Evolutionary conservation across 305 asterid genomes (phyloP), one percentile per base, ranked within the genome.

Genomic region (Rubia balearica): DNA sequence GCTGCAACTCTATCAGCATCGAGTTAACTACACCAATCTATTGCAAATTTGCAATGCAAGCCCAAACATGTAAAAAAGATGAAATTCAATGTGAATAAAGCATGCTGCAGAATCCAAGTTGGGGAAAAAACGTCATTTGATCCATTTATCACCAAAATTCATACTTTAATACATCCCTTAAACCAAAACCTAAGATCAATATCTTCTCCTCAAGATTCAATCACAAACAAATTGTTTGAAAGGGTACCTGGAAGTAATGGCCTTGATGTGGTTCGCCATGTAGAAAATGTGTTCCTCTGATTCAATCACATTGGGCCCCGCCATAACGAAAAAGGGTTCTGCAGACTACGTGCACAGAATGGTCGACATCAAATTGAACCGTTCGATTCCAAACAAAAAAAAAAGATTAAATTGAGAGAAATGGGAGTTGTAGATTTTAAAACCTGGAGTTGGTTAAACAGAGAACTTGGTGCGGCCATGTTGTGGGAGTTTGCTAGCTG

Each of bases 231-330:
- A 40, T 68, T 13, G 53, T 46, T 21, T 41, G 16, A 14, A 51
- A 7, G 64, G 60, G 38, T 85, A 91, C 99, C 88, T 88, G 17
- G 90, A 11, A 57, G 95, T 70, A 80, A 88, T 80, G 71, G 87
- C 73, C 75, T 94, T 91, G 72, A 94, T 85, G 36, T 94, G 86
- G 74, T 85, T 88, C 48, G 97, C 99, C 97, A 94, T 91, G 82
- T 82, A 83, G 61, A 94, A 83, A 73, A 94, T 79, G 78, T 91
- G 97, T 19, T 94, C 96, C 84, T 94, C 98, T 1, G 97, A 94
- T 85, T 94, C 98, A 51, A 94, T 94, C 83, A 89, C 73, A 38
- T 69, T 69, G 38, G 73, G 73, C 12, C 73, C 73, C 14, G 73
- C 73, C 10, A 69, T 36, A 8, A 69, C 73, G 9, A 69, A 69